Conservation (phyloP, 345 rosid genomes). For the Lepidium sativum region DNA sequence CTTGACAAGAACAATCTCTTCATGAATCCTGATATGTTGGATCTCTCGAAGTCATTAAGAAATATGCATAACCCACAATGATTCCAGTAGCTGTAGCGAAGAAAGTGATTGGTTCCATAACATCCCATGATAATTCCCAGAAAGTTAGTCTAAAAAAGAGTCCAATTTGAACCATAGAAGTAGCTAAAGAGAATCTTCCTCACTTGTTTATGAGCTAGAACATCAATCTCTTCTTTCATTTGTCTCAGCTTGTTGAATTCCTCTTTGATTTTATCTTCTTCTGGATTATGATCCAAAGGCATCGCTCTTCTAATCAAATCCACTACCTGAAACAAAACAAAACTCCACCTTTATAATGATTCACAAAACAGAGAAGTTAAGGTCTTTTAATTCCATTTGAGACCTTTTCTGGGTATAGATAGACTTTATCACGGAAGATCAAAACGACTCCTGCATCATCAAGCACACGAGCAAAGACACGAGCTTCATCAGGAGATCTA, state of each 20-base stretch:
- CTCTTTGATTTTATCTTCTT: constrained; percentile 62
- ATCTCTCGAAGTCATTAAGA: constrained; percentile 77
- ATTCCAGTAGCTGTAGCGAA: constrained; percentile 65
- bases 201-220: constrained; percentile 79
- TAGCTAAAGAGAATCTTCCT: constrained; percentile 63
- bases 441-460: constrained; percentile 87
- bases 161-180: constrained; percentile 47
- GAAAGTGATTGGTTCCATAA: constrained; percentile 92
- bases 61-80: constrained; percentile 82
- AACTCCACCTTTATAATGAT: background rate
- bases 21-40: constrained; percentile 92
- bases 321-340: constrained; percentile 49
- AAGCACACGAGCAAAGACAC: constrained; percentile 61
- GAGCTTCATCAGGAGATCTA: constrained; percentile 68
- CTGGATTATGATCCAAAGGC: constrained; percentile 56
- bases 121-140: constrained; percentile 99
- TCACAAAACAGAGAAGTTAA: background rate
- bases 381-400: background rate
- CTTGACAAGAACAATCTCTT: constrained; percentile 82
- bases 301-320: constrained; percentile 73
- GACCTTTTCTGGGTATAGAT: constrained; percentile 90
- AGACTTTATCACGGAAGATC: constrained; percentile 80
- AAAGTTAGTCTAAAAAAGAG: constrained; percentile 87
- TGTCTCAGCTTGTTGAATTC: constrained; percentile 53
- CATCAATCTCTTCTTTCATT: constrained; percentile 80